phyloP scores from a whole-genome alignment of 495 filamentous ascomycete species.

The Penicillium daleae region DNA sequence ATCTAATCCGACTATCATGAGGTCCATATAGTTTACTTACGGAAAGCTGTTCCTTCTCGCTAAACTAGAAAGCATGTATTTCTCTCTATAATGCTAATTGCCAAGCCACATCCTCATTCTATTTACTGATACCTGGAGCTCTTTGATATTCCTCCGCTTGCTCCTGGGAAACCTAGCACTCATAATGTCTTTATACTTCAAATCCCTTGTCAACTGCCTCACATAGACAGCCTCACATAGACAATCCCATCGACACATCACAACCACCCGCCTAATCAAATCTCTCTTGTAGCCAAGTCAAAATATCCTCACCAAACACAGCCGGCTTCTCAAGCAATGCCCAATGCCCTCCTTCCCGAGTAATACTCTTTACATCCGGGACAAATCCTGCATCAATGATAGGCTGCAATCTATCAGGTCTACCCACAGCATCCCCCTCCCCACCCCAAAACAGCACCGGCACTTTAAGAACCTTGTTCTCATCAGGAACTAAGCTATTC shows the following conservation, averaged over 20 bases:
- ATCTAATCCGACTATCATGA: background rate
- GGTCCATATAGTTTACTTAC: background rate
- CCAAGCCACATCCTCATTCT: too few species aligned
- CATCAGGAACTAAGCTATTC: background rate
- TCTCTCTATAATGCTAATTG: too few species aligned
- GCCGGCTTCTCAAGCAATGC: background rate
- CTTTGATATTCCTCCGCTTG: too few species aligned
- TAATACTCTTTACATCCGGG: background rate
- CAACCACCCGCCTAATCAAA: background rate
- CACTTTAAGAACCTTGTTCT: background rate
- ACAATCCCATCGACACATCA: background rate
- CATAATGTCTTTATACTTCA: background rate
- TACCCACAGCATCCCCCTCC: background rate
- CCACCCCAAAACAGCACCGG: background rate
- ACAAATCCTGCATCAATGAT: background rate
- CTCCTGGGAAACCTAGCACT: background rate
- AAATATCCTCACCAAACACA: conserved; percentile 1
- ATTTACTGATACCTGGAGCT: too few species aligned
- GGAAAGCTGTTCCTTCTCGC: too few species aligned
- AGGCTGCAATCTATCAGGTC: background rate
- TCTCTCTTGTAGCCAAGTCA: background rate
- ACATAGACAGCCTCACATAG: too few species aligned
- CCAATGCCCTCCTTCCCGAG: background rate
- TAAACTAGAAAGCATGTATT: too few species aligned
- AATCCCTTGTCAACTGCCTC: too few species aligned